Base-by-base conservation (phyloP, 495 filamentous ascomycete species). In the Aspergillus baeticus region DNA sequence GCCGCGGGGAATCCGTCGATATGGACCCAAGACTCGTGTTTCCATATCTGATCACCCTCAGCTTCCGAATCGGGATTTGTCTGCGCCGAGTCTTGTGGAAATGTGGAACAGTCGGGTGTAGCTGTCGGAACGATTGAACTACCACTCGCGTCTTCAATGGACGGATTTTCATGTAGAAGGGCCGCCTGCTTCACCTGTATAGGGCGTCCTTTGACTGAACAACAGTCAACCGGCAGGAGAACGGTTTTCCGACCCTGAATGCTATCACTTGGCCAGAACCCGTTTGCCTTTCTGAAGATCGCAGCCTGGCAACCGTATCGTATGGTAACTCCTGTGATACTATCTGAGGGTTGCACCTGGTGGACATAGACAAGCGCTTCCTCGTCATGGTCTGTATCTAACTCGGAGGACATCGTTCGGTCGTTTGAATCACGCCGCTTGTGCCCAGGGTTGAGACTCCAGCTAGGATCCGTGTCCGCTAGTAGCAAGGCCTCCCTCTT, bases 241-340 rank as follows among this genome's bases (percentile, higher is more conserved):
- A 98, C 79, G 17, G 81, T 85, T 60, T 90, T 90, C 37, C 91
- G 84, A 49, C 84, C 81, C 66, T 96, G 92, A 34, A 96, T 87
- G 52, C 82, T 87, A 66, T 97, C 95, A 55, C 90, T 90, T 7
- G 90, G 89, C 94, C 94, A 98, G 61, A 98, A 82, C 15, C 93
- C 84, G 65, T 98, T 98, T 22, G 90, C 88, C 66, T 91, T 92
- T 21, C 88, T 75, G 54, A 98, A 88, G 0, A 89, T 77, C 23
- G 88, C 84, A 42, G 88, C 80, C 55, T 87, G 83, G 63, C 91
- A 96, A 59, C 88, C 88, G 70, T 94, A 98, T 57, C 84, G 88
- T 39, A 98, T 90, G 22, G 90, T 88, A 17, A 98, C 86, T 2
- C 94, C 92, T 1, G 90, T 90, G 54, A 96, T 84, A 11, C 90